Evolutionary conservation across 2,329 filamentous ascomycete genomes (phyloP).

Genomic region (Nannizziopsis arthrosporioides): DNA sequence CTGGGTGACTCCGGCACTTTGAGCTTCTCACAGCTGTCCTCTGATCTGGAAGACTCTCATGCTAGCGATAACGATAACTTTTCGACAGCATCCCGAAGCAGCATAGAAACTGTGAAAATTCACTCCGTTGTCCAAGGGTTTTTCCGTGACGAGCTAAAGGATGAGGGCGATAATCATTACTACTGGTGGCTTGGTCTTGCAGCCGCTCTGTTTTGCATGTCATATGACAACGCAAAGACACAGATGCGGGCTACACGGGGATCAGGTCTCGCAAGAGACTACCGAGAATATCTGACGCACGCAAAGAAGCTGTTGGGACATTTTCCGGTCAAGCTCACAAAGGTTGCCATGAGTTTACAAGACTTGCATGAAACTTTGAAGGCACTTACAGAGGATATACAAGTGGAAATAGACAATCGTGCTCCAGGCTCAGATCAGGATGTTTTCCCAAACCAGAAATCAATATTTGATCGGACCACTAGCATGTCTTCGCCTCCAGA

Average conservation of each 20-base stretch:
- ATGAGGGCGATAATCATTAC: slow-evolving; percentile 26
- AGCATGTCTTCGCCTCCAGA: slow-evolving; percentile 35
- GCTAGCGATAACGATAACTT: slow-evolving; percentile 26
- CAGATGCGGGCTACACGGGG: slow-evolving; percentile 30
- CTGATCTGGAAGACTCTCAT: slow-evolving; percentile 17
- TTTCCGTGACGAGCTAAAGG: slow-evolving; percentile 36
- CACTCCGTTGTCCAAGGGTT: slow-evolving; percentile 40
- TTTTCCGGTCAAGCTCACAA: slow-evolving; percentile 26
- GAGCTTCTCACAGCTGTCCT: slow-evolving; percentile 1
- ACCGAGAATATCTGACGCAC: slow-evolving; percentile 39
- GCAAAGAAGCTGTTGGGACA: slow-evolving; percentile 31
- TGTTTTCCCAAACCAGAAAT: slow-evolving; percentile 27
- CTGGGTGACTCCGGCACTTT: slow-evolving; percentile 9
- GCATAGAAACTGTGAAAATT: slow-evolving; percentile 37
- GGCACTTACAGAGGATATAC: slow-evolving; percentile 27
- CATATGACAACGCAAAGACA: slow-evolving; percentile 31
- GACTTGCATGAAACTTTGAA: slow-evolving; percentile 28
- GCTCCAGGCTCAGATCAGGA: slow-evolving; percentile 34
- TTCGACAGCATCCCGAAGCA: slow-evolving; percentile 23
- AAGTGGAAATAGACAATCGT: slow-evolving; percentile 31
- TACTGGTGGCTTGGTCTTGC: slow-evolving; percentile 36
- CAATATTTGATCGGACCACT: slow-evolving; percentile 38
- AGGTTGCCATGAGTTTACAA: slow-evolving; percentile 23
- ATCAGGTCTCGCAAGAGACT: slow-evolving; percentile 35
- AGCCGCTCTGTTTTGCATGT: slow-evolving; percentile 31